Evolutionary conservation across 2,329 filamentous ascomycete genomes (phyloP).

Genomic region (Botryosphaeria dothidea): DNA sequence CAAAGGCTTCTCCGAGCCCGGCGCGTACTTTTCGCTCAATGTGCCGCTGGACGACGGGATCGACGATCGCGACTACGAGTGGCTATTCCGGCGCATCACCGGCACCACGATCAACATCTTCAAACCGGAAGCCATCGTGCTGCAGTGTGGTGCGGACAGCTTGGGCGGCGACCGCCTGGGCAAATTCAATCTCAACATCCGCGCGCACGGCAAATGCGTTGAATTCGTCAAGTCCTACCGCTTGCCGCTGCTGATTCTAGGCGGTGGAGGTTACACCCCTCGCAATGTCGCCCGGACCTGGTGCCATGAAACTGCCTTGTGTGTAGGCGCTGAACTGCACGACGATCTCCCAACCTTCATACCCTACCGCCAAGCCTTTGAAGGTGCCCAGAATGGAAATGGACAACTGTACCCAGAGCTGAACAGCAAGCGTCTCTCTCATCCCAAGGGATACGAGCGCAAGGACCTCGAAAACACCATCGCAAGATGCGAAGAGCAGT

Average conservation of each 20-base stretch:
- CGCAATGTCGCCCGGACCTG: constrained; percentile 95
- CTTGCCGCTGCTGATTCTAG: constrained; percentile 84
- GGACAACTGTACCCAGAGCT: constrained; percentile 81
- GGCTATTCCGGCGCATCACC: constrained; percentile 81
- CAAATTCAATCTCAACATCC: constrained; percentile 94
- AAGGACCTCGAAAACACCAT: constrained; percentile 77
- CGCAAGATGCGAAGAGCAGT: constrained; percentile 77
- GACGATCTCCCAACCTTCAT: constrained; percentile 76
- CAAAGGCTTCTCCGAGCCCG: constrained; percentile 77
- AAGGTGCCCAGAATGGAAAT: constrained; percentile 69
- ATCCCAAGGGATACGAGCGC: constrained; percentile 76
- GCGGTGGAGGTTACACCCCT: constrained; percentile 94
- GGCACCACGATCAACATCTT: constrained; percentile 78
- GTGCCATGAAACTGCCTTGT: constrained; percentile 94
- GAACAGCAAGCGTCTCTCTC: constrained; percentile 63
- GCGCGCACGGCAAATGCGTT: constrained; percentile 89
- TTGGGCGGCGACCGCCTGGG: constrained; percentile 91
- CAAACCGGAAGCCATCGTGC: constrained; percentile 84
- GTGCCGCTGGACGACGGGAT: constrained; percentile 89
- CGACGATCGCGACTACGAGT: constrained; percentile 83
- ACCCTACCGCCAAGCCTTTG: constrained; percentile 84
- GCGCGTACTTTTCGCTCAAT: constrained; percentile 86
- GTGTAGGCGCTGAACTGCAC: constrained; percentile 72
- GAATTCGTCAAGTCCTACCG: constrained; percentile 80
- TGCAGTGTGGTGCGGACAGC: constrained; percentile 95